Evolutionary conservation across 257 asterid species (phyloP).

Genomic region (Lithospermum erythrorhizon): DNA sequence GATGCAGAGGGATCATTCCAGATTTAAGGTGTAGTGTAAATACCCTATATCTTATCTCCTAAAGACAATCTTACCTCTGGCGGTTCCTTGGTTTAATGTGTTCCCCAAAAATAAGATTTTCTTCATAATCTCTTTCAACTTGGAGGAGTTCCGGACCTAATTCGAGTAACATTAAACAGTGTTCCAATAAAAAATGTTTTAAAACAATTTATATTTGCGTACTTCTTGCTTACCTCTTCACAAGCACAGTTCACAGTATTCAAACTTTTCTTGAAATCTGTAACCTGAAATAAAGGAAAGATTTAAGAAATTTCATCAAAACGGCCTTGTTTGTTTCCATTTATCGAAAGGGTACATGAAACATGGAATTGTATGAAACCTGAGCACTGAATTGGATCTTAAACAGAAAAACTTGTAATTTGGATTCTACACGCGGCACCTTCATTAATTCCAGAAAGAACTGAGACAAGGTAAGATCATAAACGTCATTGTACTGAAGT

Average conservation of each 20-base stretch:
- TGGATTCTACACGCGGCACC: slow-evolving; percentile 97
- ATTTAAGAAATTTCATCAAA: slow-evolving; percentile 13
- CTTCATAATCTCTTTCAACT: slow-evolving; percentile 91
- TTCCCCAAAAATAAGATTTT: slow-evolving; percentile 80
- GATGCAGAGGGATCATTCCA: background rate
- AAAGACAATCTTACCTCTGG: slow-evolving; percentile 59
- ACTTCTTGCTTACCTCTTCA: slow-evolving; percentile 60
- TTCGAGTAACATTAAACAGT: slow-evolving; percentile 14
- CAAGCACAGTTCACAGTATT: slow-evolving; percentile 81
- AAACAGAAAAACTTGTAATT: slow-evolving; percentile 86
- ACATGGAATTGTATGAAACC: slow-evolving; percentile 39
- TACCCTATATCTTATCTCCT: background rate
- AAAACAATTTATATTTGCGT: slow-evolving; percentile 1
- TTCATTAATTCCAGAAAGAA: slow-evolving; percentile 98
- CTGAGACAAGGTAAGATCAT: slow-evolving; percentile 26
- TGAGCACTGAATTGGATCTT: slow-evolving; percentile 90
- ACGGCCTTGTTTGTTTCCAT: slow-evolving; percentile 1
- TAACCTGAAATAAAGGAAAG: slow-evolving; percentile 38
- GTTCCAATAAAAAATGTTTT: slow-evolving; percentile 1
- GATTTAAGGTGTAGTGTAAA: background rate
- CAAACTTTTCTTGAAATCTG: slow-evolving; percentile 76
- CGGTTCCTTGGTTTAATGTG: slow-evolving; percentile 97
- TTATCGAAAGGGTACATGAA: slow-evolving; percentile 3
- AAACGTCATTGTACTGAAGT: background rate
- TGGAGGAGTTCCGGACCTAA: slow-evolving; percentile 82